A percentile compares a stretch with the other conserved stretches of the same genome.
These are phyloP conservation scores for Aspergillus sp. DNA, from an alignment of 2,329 filamentous ascomycete genomes.

Conservation along the genomic window DNA sequence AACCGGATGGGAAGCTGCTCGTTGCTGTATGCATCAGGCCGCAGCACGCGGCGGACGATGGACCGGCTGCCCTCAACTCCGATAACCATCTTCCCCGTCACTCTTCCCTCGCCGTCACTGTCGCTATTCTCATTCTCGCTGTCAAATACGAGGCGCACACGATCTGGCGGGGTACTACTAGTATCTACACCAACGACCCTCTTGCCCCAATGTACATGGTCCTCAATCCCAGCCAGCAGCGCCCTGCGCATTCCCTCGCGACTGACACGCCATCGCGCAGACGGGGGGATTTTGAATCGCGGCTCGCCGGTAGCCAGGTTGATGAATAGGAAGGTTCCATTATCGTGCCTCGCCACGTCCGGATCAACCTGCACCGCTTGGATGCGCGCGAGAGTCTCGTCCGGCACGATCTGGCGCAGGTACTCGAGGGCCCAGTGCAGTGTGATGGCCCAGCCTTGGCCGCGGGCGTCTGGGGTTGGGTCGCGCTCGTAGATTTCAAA, in stretches of 20 bases:
- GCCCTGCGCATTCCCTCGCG: slow-evolving; percentile 24
- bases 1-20: slow-evolving; percentile 22
- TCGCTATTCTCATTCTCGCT: background rate
- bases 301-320: slow-evolving; percentile 29
- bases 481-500: slow-evolving; percentile 33
- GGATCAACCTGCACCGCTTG: slow-evolving; percentile 25
- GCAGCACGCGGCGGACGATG: slow-evolving; percentile 20
- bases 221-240: slow-evolving; percentile 22
- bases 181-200: slow-evolving; percentile 12
- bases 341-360: slow-evolving; percentile 22
- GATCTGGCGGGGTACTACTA: background rate
- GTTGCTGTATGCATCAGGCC: slow-evolving; percentile 24
- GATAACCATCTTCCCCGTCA: slow-evolving; percentile 17
- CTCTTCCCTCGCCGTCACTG: background rate
- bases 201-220: slow-evolving; percentile 22
- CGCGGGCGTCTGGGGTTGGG: slow-evolving; percentile 21
- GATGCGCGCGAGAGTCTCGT: slow-evolving; percentile 17
- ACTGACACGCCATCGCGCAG: slow-evolving; percentile 27
- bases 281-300: slow-evolving; percentile 31
- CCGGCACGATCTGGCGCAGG: slow-evolving; percentile 21
- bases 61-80: slow-evolving; percentile 26
- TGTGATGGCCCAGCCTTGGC: slow-evolving; percentile 30
- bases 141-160: slow-evolving; percentile 4
- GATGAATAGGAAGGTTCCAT: slow-evolving; percentile 29
- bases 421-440: slow-evolving; percentile 28